phyloP scores from a whole-genome alignment of 2,329 filamentous ascomycete genomes.

The Lasiodiplodia citricola region DNA sequence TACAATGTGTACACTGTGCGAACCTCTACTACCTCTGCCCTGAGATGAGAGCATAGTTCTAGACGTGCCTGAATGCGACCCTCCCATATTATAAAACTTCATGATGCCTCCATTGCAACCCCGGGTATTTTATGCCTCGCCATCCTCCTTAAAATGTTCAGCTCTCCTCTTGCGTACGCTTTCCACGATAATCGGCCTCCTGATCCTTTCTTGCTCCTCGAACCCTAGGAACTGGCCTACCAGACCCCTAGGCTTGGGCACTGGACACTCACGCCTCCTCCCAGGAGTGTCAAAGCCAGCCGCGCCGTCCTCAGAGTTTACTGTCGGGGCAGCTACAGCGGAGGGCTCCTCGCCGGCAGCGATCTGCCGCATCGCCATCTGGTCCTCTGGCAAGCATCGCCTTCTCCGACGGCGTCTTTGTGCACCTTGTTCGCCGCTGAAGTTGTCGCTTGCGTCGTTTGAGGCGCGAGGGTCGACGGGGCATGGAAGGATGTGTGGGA shows the following conservation, averaged over 20 bases:
- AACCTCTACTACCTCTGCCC: not conserved
- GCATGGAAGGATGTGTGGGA: slow-evolving; percentile 90
- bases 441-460: slow-evolving; percentile 52
- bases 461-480: slow-evolving; percentile 77
- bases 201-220: slow-evolving; percentile 43
- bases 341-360: slow-evolving; percentile 33
- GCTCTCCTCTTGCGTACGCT: slow-evolving; percentile 27
- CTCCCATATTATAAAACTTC: not conserved
- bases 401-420: slow-evolving; percentile 39
- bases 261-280: slow-evolving; percentile 73
- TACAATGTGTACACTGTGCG: slow-evolving; percentile 6
- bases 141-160: slow-evolving; percentile 18
- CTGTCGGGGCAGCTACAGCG: slow-evolving; percentile 13
- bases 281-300: not conserved
- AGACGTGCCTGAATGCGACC: not conserved
- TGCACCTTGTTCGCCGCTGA: slow-evolving; percentile 38
- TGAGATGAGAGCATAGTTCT: not conserved
- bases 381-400: slow-evolving; percentile 38
- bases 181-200: slow-evolving; percentile 29
- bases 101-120: not conserved
- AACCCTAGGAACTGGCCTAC: slow-evolving; percentile 79
- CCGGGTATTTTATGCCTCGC: slow-evolving; percentile 13
- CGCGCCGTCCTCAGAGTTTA: slow-evolving; percentile 30
- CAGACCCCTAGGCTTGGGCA: slow-evolving; percentile 85
- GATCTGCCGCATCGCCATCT: slow-evolving; percentile 29